Percentiles rank a stretch among this genome's conserved stretches.
These are phyloP conservation scores for Waltiozyma sp. DNA, from an alignment of 1,139 yeast species.

Conservation along the genomic window DNA sequence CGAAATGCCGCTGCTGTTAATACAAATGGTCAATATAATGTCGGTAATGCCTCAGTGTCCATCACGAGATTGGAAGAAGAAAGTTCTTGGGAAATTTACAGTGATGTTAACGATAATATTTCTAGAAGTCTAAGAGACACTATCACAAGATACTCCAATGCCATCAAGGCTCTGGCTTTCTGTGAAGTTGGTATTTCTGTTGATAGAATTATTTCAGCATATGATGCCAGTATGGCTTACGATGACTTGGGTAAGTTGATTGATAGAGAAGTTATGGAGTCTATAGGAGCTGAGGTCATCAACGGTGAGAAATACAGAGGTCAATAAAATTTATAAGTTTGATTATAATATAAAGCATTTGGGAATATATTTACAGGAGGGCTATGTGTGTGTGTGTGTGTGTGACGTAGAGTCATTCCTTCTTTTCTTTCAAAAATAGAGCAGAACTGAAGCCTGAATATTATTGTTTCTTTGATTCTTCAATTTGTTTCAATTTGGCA, in stretches of 20 bases:
- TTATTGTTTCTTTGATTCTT: constrained; percentile 1
- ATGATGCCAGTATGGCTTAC: constrained; percentile 81
- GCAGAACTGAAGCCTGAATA: too few relatives aligned
- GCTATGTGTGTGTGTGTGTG: too few relatives aligned
- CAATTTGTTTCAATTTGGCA: neutral
- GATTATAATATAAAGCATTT: too few relatives aligned
- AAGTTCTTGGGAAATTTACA: constrained; percentile 90
- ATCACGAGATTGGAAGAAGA: constrained; percentile 89
- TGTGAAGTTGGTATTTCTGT: constrained; percentile 85
- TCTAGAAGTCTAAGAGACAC: constrained; percentile 52
- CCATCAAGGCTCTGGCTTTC: constrained; percentile 66
- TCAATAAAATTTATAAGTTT: too few relatives aligned
- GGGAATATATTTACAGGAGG: neutral
- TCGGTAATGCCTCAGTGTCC: constrained; percentile 53
- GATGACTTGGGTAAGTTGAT: constrained; percentile 64
- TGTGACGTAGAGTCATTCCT: too few relatives aligned
- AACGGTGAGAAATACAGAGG: constrained; percentile 69
- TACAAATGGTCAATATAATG: constrained; percentile 35
- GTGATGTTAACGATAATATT: constrained; percentile 76
- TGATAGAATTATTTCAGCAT: constrained; percentile 65
- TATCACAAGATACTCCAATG: constrained; percentile 77
- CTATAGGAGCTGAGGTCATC: constrained; percentile 66
- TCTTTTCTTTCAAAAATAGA: too few relatives aligned
- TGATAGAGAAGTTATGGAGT: constrained; percentile 63
- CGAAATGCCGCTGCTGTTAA: constrained; percentile 29